A percentile compares a stretch with the other conserved stretches of the same genome.
phyloP scores from a whole-genome alignment of 495 filamentous ascomycete species.

The Penicillium pulvis region DNA sequence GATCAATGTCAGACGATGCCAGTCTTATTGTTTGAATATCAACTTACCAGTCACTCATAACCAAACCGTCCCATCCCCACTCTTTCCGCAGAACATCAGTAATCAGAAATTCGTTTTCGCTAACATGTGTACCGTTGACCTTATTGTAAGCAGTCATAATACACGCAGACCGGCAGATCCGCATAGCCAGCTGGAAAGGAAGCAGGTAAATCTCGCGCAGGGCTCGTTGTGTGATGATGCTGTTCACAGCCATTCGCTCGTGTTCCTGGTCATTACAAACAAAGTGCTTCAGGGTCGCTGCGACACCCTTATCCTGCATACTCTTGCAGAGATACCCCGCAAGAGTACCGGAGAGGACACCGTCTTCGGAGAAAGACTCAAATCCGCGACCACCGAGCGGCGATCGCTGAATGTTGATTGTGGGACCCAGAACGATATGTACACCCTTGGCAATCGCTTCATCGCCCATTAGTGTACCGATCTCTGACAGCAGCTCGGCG shows the following conservation, averaged over 20 bases:
- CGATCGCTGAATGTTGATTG: slow-evolving; percentile 75
- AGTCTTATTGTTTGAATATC: no score
- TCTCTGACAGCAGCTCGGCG: slow-evolving; percentile 56
- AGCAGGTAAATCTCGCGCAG: slow-evolving; percentile 76
- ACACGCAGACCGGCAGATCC: slow-evolving; percentile 63
- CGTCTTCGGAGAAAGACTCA: slow-evolving; percentile 80
- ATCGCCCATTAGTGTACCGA: slow-evolving; percentile 65
- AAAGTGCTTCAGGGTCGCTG: slow-evolving; percentile 81
- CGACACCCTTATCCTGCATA: slow-evolving; percentile 69
- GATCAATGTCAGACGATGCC: not conserved
- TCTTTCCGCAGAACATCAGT: slow-evolving; percentile 66
- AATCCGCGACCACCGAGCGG: slow-evolving; percentile 79
- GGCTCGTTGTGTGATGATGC: slow-evolving; percentile 67
- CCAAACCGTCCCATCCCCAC: slow-evolving; percentile 67
- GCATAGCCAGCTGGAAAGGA: slow-evolving; percentile 71
- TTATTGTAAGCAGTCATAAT: slow-evolving; percentile 79
- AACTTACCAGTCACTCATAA: slow-evolving; percentile 75
- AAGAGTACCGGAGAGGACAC: slow-evolving; percentile 66
- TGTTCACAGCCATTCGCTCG: slow-evolving; percentile 66
- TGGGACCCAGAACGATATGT: slow-evolving; percentile 72
- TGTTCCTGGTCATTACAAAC: slow-evolving; percentile 83
- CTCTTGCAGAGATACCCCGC: slow-evolving; percentile 69
- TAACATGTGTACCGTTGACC: slow-evolving; percentile 70
- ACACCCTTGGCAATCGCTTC: slow-evolving; percentile 72
- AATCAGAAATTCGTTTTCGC: slow-evolving; percentile 63